These are phyloP conservation scores for Pyrenophora graminea DNA, from an alignment of 2,329 filamentous ascomycete genomes.

Conservation along the genomic window DNA sequence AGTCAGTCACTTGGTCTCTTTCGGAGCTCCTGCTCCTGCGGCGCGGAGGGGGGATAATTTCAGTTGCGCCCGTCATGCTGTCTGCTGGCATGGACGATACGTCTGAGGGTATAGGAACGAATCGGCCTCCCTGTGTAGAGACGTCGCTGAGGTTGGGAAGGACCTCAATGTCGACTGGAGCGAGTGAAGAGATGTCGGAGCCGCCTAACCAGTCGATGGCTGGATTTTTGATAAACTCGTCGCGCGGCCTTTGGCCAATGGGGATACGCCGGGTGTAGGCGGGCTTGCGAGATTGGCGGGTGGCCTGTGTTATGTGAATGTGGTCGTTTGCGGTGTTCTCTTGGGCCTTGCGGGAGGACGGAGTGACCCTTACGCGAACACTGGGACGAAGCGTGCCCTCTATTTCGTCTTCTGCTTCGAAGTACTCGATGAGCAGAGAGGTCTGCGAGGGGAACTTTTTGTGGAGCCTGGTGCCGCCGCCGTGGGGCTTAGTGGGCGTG, in stretches of 20 bases:
- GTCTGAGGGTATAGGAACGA: slow-evolving; percentile 73
- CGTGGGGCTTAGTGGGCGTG: slow-evolving; percentile 66
- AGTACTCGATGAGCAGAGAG: slow-evolving; percentile 91
- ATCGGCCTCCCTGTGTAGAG: slow-evolving; percentile 64
- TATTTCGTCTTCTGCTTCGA: slow-evolving; percentile 75
- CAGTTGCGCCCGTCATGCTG: slow-evolving; percentile 65
- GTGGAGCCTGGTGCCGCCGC: slow-evolving; percentile 51
- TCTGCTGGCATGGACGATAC: slow-evolving; percentile 82
- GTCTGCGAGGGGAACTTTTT: slow-evolving; percentile 73
- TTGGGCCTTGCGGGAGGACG: slow-evolving; percentile 59
- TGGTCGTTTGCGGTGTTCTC: slow-evolving; percentile 68
- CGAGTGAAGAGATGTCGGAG: slow-evolving; percentile 69
- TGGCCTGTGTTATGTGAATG: slow-evolving; percentile 84
- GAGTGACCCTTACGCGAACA: slow-evolving; percentile 79
- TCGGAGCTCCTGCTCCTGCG: slow-evolving; percentile 58
- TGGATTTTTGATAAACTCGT: slow-evolving; percentile 32
- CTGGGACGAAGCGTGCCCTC: slow-evolving; percentile 74
- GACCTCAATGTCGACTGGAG: slow-evolving; percentile 89
- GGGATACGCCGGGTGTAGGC: slow-evolving; percentile 72
- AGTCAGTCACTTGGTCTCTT: slow-evolving; percentile 41
- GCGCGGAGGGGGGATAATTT: slow-evolving; percentile 51
- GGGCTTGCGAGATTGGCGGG: slow-evolving; percentile 68
- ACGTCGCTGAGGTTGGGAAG: slow-evolving; percentile 70
- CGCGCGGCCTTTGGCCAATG: slow-evolving; percentile 54
- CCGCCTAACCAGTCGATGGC: slow-evolving; percentile 70